Conservation (phyloP, 2,329 filamentous ascomycete species). For the Trichoderma sp. region DNA sequence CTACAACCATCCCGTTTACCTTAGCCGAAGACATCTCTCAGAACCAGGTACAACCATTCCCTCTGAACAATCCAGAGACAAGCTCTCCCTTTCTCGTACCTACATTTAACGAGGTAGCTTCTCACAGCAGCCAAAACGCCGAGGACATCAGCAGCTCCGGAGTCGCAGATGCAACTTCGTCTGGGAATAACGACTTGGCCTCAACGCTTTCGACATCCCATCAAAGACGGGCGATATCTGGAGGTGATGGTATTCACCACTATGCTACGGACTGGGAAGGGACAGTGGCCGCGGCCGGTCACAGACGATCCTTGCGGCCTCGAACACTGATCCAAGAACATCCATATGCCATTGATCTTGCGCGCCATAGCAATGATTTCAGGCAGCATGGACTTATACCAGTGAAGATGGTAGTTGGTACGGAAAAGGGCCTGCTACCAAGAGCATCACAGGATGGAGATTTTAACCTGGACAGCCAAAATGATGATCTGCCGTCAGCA, state of each 20-base stretch:
- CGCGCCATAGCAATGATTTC: slow-evolving; percentile 51
- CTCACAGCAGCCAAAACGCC: background rate
- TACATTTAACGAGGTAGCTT: background rate
- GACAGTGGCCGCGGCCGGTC: slow-evolving; percentile 32
- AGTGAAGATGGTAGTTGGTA: slow-evolving; percentile 41
- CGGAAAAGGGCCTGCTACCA: slow-evolving; percentile 33
- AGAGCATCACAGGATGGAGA: slow-evolving; percentile 52
- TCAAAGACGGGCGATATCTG: background rate
- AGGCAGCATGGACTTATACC: slow-evolving; percentile 56
- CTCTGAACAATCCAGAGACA: slow-evolving; percentile 8
- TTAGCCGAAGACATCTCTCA: background rate
- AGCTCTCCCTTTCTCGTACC: slow-evolving; percentile 34
- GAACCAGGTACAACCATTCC: background rate
- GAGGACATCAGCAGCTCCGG: background rate
- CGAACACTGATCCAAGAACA: slow-evolving; percentile 62
- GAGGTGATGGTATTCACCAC: background rate
- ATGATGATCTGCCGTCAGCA: slow-evolving; percentile 32
- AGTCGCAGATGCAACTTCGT: background rate
- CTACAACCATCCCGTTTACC: background rate
- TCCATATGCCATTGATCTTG: slow-evolving; percentile 57
- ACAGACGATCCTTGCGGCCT: slow-evolving; percentile 53
- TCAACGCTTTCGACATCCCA: background rate
- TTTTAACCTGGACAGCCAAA: slow-evolving; percentile 53
- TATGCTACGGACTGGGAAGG: slow-evolving; percentile 27
- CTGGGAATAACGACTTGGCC: background rate